These are phyloP conservation scores for Yarrowia alimentaria DNA, from an alignment of 805 yeast genomes.

Conservation along the genomic window DNA sequence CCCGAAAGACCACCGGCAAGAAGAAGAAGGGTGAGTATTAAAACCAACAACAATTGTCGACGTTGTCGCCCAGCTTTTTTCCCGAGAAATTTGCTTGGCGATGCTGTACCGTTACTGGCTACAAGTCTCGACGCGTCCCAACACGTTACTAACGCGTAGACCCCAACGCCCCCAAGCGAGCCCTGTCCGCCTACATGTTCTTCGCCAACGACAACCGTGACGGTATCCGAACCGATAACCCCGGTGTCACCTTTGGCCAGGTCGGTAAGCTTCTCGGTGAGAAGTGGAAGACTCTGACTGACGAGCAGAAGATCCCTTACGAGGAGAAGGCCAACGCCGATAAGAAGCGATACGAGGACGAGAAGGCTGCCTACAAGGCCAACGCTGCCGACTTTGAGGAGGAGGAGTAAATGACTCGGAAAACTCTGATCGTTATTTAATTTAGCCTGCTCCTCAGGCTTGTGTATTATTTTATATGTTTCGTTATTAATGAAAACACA, in stretches of 20 bases:
- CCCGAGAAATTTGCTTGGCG: background rate
- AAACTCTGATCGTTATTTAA: too few species aligned
- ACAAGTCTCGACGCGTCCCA: background rate
- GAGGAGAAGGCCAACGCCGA: constrained; percentile 92
- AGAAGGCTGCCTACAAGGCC: constrained; percentile 69
- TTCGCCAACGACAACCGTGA: constrained; percentile 98
- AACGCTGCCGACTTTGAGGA: constrained; percentile 41
- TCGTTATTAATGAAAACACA: constrained; percentile 27
- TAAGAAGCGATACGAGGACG: constrained; percentile 96
- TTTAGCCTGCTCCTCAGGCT: constrained; percentile 20
- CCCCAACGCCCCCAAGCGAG: constrained; percentile 98
- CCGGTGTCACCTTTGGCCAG: constrained; percentile 90
- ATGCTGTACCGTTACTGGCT: background rate
- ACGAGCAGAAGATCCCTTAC: constrained; percentile 83
- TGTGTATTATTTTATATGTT: constrained; percentile 27
- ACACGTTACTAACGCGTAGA: constrained; percentile 28
- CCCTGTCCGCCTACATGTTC: constrained; percentile 97
- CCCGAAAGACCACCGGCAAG: constrained; percentile 31
- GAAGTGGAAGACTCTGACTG: constrained; percentile 87
- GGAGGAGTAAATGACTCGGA: constrained; percentile 35
- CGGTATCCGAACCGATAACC: constrained; percentile 91
- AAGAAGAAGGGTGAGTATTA: constrained; percentile 32
- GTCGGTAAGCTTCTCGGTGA: constrained; percentile 95
- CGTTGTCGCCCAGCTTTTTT: background rate
- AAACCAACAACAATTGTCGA: background rate